phyloP scores from a whole-genome alignment of 2,329 filamentous ascomycete genomes.

The Alternaria angustiovoidea region DNA sequence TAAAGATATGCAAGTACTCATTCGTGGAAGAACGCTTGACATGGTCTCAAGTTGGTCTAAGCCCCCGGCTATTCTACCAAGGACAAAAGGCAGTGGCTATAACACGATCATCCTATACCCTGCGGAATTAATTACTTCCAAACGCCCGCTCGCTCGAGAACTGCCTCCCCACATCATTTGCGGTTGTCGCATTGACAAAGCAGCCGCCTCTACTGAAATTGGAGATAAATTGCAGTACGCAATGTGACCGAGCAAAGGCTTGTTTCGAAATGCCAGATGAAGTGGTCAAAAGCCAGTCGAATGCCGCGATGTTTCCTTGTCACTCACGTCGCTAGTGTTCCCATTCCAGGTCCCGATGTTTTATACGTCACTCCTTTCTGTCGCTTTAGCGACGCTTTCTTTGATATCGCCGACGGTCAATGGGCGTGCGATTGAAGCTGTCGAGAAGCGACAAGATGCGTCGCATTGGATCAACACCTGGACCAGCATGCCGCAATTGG shows the following conservation, averaged over 20 bases:
- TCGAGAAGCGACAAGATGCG: constrained; percentile 28
- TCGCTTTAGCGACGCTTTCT: background rate
- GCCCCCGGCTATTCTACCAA: background rate
- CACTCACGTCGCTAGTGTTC: background rate
- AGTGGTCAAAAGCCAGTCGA: background rate
- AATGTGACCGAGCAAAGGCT: background rate
- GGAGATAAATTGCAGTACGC: constrained; percentile 6
- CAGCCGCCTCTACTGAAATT: constrained; percentile 13
- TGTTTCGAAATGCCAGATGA: background rate
- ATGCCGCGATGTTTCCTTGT: background rate
- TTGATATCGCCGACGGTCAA: background rate
- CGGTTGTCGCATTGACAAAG: background rate
- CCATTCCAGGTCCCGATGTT: background rate
- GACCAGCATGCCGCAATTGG: constrained; percentile 71
- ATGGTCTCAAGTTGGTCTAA: background rate
- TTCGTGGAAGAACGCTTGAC: background rate
- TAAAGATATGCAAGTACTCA: no score
- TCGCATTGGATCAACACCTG: constrained; percentile 70
- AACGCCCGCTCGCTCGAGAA: constrained; percentile 5
- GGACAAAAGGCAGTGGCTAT: constrained; percentile 5
- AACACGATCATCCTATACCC: constrained; percentile 9
- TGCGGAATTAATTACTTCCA: constrained; percentile 23
- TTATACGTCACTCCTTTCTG: background rate
- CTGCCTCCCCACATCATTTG: constrained; percentile 7
- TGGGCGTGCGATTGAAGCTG: constrained; percentile 7